A percentile compares a stretch with the other conserved stretches of the same genome.
Evolutionary conservation across 441 rosid species (phyloP).

Genomic region (Manihot esculenta): DNA sequence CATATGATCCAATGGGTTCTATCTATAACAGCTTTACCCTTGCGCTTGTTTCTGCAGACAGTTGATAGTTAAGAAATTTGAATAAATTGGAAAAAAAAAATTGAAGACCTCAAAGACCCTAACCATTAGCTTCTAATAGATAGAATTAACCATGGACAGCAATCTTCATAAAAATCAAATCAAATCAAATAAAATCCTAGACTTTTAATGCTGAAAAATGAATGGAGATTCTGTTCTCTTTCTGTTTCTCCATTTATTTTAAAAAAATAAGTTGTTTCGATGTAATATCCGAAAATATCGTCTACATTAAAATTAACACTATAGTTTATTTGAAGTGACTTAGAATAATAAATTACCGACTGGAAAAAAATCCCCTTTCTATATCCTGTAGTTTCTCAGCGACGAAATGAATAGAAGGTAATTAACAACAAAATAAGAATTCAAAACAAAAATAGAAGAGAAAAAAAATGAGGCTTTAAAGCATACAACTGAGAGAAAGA

Average conservation of each 20-base stretch:
- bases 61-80: background rate
- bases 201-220: background rate
- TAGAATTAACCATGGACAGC: background rate
- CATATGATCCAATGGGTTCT: slow-evolving; percentile 15
- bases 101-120: background rate
- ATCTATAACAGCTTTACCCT: slow-evolving; percentile 15
- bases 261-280: background rate
- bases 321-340: no score
- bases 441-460: background rate
- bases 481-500: background rate
- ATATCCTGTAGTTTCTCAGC: background rate
- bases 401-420: background rate
- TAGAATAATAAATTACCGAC: no score
- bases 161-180: background rate
- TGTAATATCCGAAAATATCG: background rate
- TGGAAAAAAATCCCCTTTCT: background rate
- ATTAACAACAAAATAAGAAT: background rate
- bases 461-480: background rate
- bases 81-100: background rate
- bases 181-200: background rate
- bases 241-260: background rate
- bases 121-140: background rate
- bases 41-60: slow-evolving; percentile 21
- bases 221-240: background rate
- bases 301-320: no score